Base-by-base conservation (phyloP, 352 stramenopile species). In the Phytophthora sp. region DNA sequence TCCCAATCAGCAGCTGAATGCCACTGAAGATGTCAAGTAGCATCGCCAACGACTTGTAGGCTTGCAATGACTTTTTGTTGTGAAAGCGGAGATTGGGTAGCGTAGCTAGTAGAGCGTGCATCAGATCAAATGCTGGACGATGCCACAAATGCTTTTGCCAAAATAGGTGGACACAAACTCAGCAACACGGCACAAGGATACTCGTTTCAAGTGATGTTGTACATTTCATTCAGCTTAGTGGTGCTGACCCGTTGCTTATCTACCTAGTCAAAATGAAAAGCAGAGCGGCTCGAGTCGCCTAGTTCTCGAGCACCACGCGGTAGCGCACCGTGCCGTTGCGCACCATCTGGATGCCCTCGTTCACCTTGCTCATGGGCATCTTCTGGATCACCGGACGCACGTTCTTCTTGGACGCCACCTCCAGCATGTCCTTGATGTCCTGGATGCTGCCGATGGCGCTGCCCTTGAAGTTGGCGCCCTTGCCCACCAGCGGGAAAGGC, bases 361-460 rank as follows among this genome's bases (percentile, higher is more conserved):
- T 83, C 34, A 65, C 74, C 45, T 84, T 48, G 26, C 26, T 45
- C 75, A 87, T 84, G 2, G 80, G 70, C 39, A 88, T 9, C 48
- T 82, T 83, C 58, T 86, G 74, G 42, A 88, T 74, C 24, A 82
- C 66, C n/a, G 78, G 60, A 15, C 69, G 62, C n/a, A n/a, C n/a
- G n/a, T n/a, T n/a, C n/a, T n/a, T n/a, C n/a, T n/a, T n/a, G n/a
- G n/a, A n/a, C n/a, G 86, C 94, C 18, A 97, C 75, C 32, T 92
- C 60, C 5, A 97, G 62, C 78, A 96, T 92, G 28, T 95, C 76
- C 62, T 95, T 79, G 21, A 87, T 92, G 42, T 92, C 82, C 20
- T 64, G 51, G 42, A 94, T 84, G 49, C 84, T 83, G 27, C 90
- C 88, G 57, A 97, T 91, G 30, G 75, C 32, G 43, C 72, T 90